A percentile compares a stretch with the other conserved stretches of the same genome.
These are phyloP conservation scores for Fusarium pininemorale DNA, from an alignment of 2,329 filamentous ascomycete species.

Conservation along the genomic window DNA sequence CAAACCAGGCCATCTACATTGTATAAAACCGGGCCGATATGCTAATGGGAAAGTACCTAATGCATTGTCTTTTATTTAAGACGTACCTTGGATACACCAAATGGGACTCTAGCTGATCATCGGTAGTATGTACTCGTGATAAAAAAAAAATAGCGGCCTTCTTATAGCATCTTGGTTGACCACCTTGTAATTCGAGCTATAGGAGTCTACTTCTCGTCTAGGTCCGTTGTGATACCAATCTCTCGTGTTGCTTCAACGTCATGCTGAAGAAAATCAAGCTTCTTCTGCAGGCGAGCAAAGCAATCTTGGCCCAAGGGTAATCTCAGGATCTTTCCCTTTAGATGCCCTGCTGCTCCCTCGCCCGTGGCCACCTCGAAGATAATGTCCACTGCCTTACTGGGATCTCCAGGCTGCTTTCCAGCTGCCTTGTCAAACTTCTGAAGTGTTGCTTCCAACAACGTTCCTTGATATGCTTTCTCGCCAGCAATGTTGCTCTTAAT, in stretches of 20 bases:
- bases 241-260: slow-evolving; percentile 23
- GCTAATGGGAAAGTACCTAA: not conserved
- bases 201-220: not conserved
- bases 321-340: slow-evolving; percentile 46
- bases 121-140: not conserved
- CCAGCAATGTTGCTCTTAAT: slow-evolving; percentile 30
- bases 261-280: slow-evolving; percentile 25
- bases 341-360: slow-evolving; percentile 39
- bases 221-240: slow-evolving; percentile 20
- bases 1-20: not conserved
- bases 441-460: slow-evolving; percentile 37
- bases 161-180: not conserved
- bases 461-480: slow-evolving; percentile 43
- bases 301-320: slow-evolving; percentile 50
- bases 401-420: slow-evolving; percentile 52
- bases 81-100: not conserved
- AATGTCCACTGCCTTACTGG: slow-evolving; percentile 48
- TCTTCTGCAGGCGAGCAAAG: slow-evolving; percentile 39
- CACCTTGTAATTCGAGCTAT: not conserved
- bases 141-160: too few species aligned
- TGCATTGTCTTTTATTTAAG: not conserved
- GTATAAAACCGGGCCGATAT: not conserved
- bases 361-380: slow-evolving; percentile 51
- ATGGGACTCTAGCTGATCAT: not conserved
- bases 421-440: slow-evolving; percentile 39